Evolutionary conservation across 1,284 basidiomycete species (phyloP), one percentile per base, ranked within the genome.

Genomic region (Meira miltonrushii): DNA sequence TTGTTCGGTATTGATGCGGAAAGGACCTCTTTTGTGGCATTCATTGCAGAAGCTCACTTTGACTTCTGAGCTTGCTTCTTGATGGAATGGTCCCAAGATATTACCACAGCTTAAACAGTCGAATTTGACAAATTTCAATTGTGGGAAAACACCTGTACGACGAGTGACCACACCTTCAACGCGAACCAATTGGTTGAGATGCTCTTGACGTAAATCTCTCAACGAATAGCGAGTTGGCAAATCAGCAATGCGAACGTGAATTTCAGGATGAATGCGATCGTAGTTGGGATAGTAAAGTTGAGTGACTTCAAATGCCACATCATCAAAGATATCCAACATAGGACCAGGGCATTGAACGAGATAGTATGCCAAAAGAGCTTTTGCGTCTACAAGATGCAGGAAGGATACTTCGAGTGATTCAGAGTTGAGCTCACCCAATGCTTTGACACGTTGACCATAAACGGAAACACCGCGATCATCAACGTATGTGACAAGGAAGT

Each of bases 111-210:
- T 64, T 28, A 76, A 59, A 79, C 95, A 99, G 80, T 98, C 92
- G 73, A 99, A 98, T 79, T 97, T 97, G 80, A 99, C 93, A 77
- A 97, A 96, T 81, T 99, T 98, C 66, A 99, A 83, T 80, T 99
- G 95, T 12, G 95, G 95, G 81, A 98, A 97, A 10, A 99, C 93
- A 21, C 95, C 94, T 10, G 87, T 92, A 50, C 95, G 85, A 57
- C 95, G 84, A 0, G 95, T 99, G 49, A 99, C 94, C n/a, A 99
- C 95, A 38, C 95, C 95, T 4, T 87, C 86, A 11, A 98, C 89
- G 48, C 94, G 88, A 39, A 99, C 92, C 41, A 99, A 88, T 66
- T 89, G 90, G 82, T 98, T 97, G 55, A 98, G 84, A 75, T 98
- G 88, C 50, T 85, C 85, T 58, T 95, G 88, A 40, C 95, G 89